phyloP scores from a whole-genome alignment of 768 basidiomycete genomes.

The Leucocoprinus sp. region DNA sequence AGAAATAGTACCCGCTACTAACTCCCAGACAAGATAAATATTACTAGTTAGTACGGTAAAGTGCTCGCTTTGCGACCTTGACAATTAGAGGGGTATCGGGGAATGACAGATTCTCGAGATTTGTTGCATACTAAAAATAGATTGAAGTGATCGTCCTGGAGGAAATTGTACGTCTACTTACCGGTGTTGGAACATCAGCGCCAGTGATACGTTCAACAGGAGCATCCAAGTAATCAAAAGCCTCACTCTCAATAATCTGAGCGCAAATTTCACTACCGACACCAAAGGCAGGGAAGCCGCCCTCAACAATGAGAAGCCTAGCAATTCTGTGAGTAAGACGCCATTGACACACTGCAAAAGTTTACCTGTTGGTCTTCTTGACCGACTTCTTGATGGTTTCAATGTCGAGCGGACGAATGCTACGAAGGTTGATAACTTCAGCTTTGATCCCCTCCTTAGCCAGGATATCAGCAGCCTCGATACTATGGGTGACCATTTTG shows the following conservation, averaged over 20 bases:
- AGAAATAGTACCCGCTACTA: constrained; percentile 13
- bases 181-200: constrained; percentile 95
- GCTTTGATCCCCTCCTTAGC: constrained; percentile 97
- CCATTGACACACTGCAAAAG: not conserved
- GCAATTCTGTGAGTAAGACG: constrained; percentile 7
- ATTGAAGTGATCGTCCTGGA: not conserved
- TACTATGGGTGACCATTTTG: constrained; percentile 92
- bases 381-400: constrained; percentile 95
- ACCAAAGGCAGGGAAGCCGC: constrained; percentile 97
- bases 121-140: constrained; percentile 70
- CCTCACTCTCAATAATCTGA: constrained; percentile 94
- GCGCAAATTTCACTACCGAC: constrained; percentile 98
- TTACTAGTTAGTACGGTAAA: constrained; percentile 82
- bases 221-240: constrained; percentile 97
- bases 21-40: constrained; percentile 7
- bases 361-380: constrained; percentile 95
- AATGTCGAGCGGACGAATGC: constrained; percentile 95
- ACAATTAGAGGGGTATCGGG: constrained; percentile 85
- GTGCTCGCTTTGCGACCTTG: constrained; percentile 91
- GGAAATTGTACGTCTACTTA: constrained; percentile 11
- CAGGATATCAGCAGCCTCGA: constrained; percentile 89
- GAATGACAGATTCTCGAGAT: constrained; percentile 88
- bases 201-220: constrained; percentile 97
- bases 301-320: constrained; percentile 90
- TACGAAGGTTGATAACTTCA: constrained; percentile 95